Evolutionary conservation across 2,329 filamentous ascomycete species (phyloP).

Genomic region (Fusarium keratoplasticum): DNA sequence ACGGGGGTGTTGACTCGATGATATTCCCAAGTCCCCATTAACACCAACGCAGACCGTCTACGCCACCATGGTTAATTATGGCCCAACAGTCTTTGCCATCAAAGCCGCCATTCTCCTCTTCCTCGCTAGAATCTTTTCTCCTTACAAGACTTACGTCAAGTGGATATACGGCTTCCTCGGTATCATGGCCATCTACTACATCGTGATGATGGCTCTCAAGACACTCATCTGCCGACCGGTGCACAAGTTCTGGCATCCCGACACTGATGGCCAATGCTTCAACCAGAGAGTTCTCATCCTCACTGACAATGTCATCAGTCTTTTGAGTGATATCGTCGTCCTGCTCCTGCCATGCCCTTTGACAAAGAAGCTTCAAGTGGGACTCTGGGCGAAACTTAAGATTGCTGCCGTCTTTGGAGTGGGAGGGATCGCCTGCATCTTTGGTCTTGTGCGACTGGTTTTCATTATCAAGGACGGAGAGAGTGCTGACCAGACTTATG

Average conservation of each 20-base stretch:
- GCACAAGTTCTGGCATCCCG: constrained; percentile 24
- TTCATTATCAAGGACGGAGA: constrained; percentile 26
- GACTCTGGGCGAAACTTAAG: constrained; percentile 23
- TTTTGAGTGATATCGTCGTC: constrained; percentile 20
- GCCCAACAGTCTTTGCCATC: constrained; percentile 28
- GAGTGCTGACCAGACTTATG: constrained; percentile 25
- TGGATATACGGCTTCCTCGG: constrained; percentile 26
- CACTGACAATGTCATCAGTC: constrained; percentile 30
- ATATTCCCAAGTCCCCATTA: neutral
- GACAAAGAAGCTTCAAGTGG: constrained; percentile 29
- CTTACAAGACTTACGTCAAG: constrained; percentile 28
- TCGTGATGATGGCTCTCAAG: constrained; percentile 21
- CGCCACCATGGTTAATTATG: constrained; percentile 31
- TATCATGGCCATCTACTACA: constrained; percentile 21
- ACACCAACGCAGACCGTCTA: constrained; percentile 10
- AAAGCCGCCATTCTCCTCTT: constrained; percentile 29
- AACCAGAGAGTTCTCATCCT: constrained; percentile 21
- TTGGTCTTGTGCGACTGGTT: constrained; percentile 20
- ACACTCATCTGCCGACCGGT: constrained; percentile 28
- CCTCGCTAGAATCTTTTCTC: constrained; percentile 17
- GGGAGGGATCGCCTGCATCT: constrained; percentile 22
- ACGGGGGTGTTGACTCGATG: neutral
- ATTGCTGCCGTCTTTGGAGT: constrained; percentile 26
- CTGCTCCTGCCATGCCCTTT: constrained; percentile 21
- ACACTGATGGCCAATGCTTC: constrained; percentile 19